Conservation (phyloP, 2,329 filamentous ascomycete species). For the Verticillium isaacii region DNA sequence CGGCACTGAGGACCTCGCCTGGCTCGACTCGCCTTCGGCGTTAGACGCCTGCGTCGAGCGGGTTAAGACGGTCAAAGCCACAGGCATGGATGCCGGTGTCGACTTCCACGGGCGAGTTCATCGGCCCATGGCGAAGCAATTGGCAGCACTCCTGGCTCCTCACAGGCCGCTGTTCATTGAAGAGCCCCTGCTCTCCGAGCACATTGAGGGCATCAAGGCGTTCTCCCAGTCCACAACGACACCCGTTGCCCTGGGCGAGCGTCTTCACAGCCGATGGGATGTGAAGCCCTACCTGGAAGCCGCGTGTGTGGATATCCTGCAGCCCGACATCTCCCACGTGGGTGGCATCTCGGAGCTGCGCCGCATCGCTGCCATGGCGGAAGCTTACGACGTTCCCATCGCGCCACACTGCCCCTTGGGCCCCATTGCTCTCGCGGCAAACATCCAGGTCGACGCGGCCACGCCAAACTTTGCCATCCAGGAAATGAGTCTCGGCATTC, state of each 20-base stretch:
- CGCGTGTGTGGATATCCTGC: slow-evolving; percentile 64
- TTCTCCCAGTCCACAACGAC: slow-evolving; percentile 48
- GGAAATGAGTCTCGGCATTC: slow-evolving; percentile 76
- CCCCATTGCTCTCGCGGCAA: slow-evolving; percentile 67
- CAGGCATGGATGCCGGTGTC: slow-evolving; percentile 68
- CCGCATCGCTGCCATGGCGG: slow-evolving; percentile 65
- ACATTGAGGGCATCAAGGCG: slow-evolving; percentile 59
- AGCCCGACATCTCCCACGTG: slow-evolving; percentile 68
- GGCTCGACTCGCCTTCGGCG: slow-evolving; percentile 66
- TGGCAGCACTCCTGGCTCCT: slow-evolving; percentile 62
- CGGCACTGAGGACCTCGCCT: slow-evolving; percentile 69
- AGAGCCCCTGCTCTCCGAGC: slow-evolving; percentile 64
- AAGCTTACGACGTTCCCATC: slow-evolving; percentile 68
- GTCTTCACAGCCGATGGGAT: slow-evolving; percentile 69
- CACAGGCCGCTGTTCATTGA: slow-evolving; percentile 71
- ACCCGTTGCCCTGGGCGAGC: slow-evolving; percentile 69
- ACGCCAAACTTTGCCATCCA: slow-evolving; percentile 67
- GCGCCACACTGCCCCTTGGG: slow-evolving; percentile 72
- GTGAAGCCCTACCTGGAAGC: slow-evolving; percentile 67
- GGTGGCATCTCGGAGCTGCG: slow-evolving; percentile 69
- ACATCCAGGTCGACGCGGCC: slow-evolving; percentile 59
- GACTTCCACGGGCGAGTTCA: slow-evolving; percentile 77
- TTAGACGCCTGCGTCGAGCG: slow-evolving; percentile 62
- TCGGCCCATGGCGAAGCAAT: slow-evolving; percentile 76
- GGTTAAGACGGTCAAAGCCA: slow-evolving; percentile 61